phyloP scores from a whole-genome alignment of 257 asterid genomes.

The Capsicum chinense region DNA sequence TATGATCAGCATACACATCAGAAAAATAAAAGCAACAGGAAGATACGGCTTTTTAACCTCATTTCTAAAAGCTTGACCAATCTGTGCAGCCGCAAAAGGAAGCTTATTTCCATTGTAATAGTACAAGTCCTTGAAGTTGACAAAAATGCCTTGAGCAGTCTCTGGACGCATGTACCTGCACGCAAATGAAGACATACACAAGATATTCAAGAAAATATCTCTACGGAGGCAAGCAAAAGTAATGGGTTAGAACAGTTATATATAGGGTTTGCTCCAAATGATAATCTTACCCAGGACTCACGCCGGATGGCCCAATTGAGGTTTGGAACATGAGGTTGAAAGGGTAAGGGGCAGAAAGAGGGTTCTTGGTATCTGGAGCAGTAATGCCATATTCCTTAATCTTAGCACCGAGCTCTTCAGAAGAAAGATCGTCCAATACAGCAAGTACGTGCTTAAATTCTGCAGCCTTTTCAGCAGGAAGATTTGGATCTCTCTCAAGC shows the following conservation, averaged over 20 bases:
- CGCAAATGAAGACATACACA: not conserved
- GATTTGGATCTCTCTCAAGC: slow-evolving; percentile 41
- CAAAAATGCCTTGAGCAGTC: slow-evolving; percentile 85
- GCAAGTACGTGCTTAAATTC: slow-evolving; percentile 46
- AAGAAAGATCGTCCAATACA: slow-evolving; percentile 37
- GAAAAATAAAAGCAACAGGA: not conserved
- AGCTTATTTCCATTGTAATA: slow-evolving; percentile 73
- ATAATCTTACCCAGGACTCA: slow-evolving; percentile 37
- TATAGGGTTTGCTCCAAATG: not conserved
- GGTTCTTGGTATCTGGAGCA: slow-evolving; percentile 38
- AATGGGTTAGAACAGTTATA: not conserved
- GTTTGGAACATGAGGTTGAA: slow-evolving; percentile 42
- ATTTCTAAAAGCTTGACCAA: slow-evolving; percentile 83
- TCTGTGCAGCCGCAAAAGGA: slow-evolving; percentile 85
- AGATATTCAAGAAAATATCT: not conserved
- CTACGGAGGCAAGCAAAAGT: not conserved
- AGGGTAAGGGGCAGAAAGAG: slow-evolving; percentile 41
- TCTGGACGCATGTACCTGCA: slow-evolving; percentile 81
- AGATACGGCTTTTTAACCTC: slow-evolving; percentile 47
- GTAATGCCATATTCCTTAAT: slow-evolving; percentile 41
- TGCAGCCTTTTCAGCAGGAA: slow-evolving; percentile 37
- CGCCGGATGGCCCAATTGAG: slow-evolving; percentile 38
- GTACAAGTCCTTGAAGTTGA: slow-evolving; percentile 73
- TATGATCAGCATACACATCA: not conserved
- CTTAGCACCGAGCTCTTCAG: slow-evolving; percentile 42